phyloP scores from a whole-genome alignment of 2,329 filamentous ascomycete genomes.

The Rhytidhysteron rufulum region DNA sequence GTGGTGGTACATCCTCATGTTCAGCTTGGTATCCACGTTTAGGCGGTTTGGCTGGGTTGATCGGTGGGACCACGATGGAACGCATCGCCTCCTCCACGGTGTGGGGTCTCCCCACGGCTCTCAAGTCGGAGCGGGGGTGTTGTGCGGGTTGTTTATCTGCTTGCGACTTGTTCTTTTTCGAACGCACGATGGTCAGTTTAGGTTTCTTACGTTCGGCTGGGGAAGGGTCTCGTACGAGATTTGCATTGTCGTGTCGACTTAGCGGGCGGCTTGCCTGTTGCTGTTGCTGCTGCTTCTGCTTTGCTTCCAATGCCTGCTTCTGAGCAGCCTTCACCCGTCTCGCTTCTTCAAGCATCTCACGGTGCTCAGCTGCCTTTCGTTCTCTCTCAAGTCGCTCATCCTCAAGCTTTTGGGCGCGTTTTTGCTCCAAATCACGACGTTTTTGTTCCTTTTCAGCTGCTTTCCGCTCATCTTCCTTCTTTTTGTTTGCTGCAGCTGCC shows the following conservation, averaged over 20 bases:
- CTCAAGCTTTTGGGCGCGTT: slow-evolving; percentile 65
- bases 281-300: slow-evolving; percentile 39
- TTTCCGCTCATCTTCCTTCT: slow-evolving; percentile 75
- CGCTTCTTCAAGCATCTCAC: slow-evolving; percentile 28
- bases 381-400: slow-evolving; percentile 35
- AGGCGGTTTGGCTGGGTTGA: slow-evolving; percentile 65
- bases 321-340: slow-evolving; percentile 29
- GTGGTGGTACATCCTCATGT: slow-evolving; percentile 52
- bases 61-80: slow-evolving; percentile 49
- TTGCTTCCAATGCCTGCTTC: slow-evolving; percentile 29
- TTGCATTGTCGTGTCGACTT: slow-evolving; percentile 5
- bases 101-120: slow-evolving; percentile 59
- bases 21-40: slow-evolving; percentile 73
- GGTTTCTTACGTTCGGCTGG: too few species aligned
- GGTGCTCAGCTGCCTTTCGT: slow-evolving; percentile 36
- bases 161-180: slow-evolving; percentile 13
- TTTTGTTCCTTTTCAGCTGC: slow-evolving; percentile 67
- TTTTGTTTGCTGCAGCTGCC: slow-evolving; percentile 73
- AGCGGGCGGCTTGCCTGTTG: slow-evolving; percentile 48
- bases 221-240: slow-evolving; percentile 1
- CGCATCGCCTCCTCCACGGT: slow-evolving; percentile 59
- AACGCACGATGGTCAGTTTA: too few species aligned
- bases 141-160: slow-evolving; percentile 22
- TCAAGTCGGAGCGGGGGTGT: slow-evolving; percentile 46
- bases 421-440: slow-evolving; percentile 64